Base-by-base conservation (phyloP, 2,329 filamentous ascomycete species). In the Colletotrichum tamarilloi region DNA sequence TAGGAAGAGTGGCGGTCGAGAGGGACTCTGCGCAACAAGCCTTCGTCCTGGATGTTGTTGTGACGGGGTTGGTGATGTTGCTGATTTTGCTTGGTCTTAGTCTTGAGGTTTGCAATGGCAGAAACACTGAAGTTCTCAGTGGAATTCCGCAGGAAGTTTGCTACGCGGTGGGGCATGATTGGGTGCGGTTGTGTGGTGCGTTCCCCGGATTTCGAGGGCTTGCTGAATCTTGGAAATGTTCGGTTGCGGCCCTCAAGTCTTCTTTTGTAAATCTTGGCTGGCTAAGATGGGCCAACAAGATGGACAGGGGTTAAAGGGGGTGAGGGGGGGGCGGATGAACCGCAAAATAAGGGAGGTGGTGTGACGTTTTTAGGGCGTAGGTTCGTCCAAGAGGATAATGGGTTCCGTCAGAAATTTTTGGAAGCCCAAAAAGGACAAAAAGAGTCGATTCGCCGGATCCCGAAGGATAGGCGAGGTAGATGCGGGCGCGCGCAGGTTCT, bases 121-220 rank as follows among this genome's bases (percentile, higher is more conserved):
- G 74, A 66, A 42, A 68, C 67, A 55, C 65, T 72, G 57, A 75
- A 74, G 80, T 84, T 86, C 79, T 89, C 87, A 75, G 87, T 87
- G n/a, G 88, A 87, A 75, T 84, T 85, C 76, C 88, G 87, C 76
- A 91, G 85, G 81, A 91, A 90, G 79, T 85, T 87, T 79, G 86
- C 83, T 75, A 91, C 89, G 73, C 86, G 84, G 82, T 90, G 87
- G 78, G 89, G 88, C 89, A 91, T 91, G 66, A 78, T 84, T 56
- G 59, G 67, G 63, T 32, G 62, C 56, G 55, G 55, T 38, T 56
- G 49, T 38, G 59, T 42, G 52, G 59, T 52, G 64, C 28, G 24
- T 66, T 67, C 53, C 64, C 62, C 64, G 62, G 73, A 73, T 68
- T 75, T 60, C 58, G 28, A 42, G 16, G 16, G 14, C 12, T 22